These are phyloP conservation scores for Coleophoma crateriformis DNA, from an alignment of 2,329 filamentous ascomycete genomes.

Conservation along the genomic window DNA sequence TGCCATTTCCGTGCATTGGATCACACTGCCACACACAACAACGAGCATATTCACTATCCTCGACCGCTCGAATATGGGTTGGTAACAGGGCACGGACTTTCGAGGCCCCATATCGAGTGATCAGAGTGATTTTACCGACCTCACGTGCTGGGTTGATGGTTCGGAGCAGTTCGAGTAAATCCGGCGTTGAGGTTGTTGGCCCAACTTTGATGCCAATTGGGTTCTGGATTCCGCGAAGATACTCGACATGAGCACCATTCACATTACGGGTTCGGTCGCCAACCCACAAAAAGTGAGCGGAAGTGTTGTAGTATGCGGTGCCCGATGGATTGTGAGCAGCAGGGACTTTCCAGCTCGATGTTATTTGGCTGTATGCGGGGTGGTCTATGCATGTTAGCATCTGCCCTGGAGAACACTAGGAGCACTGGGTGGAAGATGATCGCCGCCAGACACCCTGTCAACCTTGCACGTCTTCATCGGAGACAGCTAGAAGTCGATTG, in stretches of 20 bases:
- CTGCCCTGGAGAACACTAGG: too few species aligned
- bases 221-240: slow-evolving; percentile 93
- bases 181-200: slow-evolving; percentile 70
- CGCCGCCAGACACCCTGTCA: too few species aligned
- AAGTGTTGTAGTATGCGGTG: slow-evolving; percentile 81
- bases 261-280: slow-evolving; percentile 93
- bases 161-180: slow-evolving; percentile 75
- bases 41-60: slow-evolving; percentile 62
- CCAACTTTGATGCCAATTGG: slow-evolving; percentile 96
- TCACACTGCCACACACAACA: slow-evolving; percentile 95
- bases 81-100: slow-evolving; percentile 74
- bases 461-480: too few species aligned
- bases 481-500: too few species aligned
- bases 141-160: slow-evolving; percentile 79
- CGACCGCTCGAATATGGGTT: slow-evolving; percentile 81
- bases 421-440: too few species aligned
- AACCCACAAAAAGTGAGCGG: slow-evolving; percentile 96
- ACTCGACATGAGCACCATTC: slow-evolving; percentile 91
- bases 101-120: slow-evolving; percentile 84
- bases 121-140: slow-evolving; percentile 89
- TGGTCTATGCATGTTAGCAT: background rate
- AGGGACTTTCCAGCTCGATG: slow-evolving; percentile 23
- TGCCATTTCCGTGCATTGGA: slow-evolving; percentile 89
- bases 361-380: slow-evolving; percentile 16
- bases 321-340: background rate